Evolutionary conservation across 139 green algal species (phyloP).

Genomic region (Prasinococcaceae sp.): DNA sequence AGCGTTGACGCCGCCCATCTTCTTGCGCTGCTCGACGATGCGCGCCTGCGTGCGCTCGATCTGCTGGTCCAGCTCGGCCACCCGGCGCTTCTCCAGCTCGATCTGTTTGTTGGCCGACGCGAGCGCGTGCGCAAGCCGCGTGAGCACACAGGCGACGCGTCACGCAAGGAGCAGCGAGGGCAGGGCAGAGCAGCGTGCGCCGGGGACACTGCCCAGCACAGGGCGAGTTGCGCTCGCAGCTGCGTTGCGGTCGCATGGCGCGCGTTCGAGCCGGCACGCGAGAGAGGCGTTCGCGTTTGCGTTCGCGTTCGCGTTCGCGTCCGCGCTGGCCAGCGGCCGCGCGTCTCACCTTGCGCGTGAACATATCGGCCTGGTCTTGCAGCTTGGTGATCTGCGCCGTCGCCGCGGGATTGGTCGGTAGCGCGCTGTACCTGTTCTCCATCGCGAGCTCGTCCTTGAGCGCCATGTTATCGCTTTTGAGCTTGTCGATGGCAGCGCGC

Average conservation of each 20-base stretch:
- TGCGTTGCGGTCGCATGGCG: no score
- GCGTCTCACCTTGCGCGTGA: slow-evolving; percentile 30
- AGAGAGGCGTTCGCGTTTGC: no score
- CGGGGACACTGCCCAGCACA: no score
- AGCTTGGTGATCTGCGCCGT: neutral
- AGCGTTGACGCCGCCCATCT: slow-evolving; percentile 60
- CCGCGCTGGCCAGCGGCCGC: no score
- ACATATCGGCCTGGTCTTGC: slow-evolving; percentile 31
- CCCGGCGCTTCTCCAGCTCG: slow-evolving; percentile 20
- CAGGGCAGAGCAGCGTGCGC: no score
- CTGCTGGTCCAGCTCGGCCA: slow-evolving; percentile 19
- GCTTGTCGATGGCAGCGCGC: slow-evolving; percentile 44
- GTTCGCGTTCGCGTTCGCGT: no score
- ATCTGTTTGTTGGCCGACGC: no score
- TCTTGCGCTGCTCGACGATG: slow-evolving; percentile 28
- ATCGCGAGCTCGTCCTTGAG: slow-evolving; percentile 79
- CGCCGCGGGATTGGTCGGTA: neutral
- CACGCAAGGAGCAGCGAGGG: no score
- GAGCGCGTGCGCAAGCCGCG: no score
- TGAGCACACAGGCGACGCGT: no score
- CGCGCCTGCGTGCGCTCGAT: neutral
- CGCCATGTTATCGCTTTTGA: slow-evolving; percentile 57
- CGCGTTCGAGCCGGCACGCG: no score
- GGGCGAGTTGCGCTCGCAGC: no score
- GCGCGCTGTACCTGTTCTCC: slow-evolving; percentile 69